Percentiles rank a stretch among this genome's conserved stretches.
Conservation (phyloP, 805 yeast species). For the Saccharomyces cerevisiae region DNA sequence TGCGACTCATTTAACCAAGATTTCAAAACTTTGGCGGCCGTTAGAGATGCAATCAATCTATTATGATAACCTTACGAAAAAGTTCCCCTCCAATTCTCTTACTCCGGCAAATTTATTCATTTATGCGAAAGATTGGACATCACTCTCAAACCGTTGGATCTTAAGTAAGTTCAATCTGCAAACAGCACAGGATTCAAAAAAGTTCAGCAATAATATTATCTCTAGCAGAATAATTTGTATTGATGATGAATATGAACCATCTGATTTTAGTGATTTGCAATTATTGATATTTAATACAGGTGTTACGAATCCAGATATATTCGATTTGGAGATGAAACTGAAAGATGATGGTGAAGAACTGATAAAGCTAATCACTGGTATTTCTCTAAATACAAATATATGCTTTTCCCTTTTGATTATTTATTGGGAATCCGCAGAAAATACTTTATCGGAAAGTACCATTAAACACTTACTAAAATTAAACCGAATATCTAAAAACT, state of each 20-base stretch:
- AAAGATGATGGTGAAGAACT: conserved; percentile 30
- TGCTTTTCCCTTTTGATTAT: conserved; percentile 30
- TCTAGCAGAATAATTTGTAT: conserved; percentile 18
- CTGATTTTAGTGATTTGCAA: conserved; percentile 24
- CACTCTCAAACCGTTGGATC: conserved; percentile 29
- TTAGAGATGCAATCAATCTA: conserved; percentile 34
- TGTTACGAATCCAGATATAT: conserved; percentile 26
- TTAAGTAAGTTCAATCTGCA: conserved; percentile 28
- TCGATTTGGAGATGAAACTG: conserved; percentile 29
- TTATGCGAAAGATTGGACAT: conserved; percentile 21
- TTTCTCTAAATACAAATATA: conserved; percentile 29
- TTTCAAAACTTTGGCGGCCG: conserved; percentile 42
- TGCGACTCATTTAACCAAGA: conserved; percentile 28
- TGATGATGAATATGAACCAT: conserved; percentile 18
- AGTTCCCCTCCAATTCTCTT: not conserved
- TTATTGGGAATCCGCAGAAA: conserved; percentile 36
- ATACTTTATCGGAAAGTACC: conserved; percentile 11
- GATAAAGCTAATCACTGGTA: conserved; percentile 30
- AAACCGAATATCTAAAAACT: conserved; percentile 26
- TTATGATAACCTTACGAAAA: conserved; percentile 14
- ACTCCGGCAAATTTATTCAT: conserved; percentile 14
- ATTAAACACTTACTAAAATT: conserved; percentile 16
- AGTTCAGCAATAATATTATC: conserved; percentile 1
- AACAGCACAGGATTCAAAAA: conserved; percentile 1
- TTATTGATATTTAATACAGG: conserved; percentile 35